phyloP scores from a whole-genome alignment of 2,329 filamentous ascomycete species.

The Alternaria sp. region DNA sequence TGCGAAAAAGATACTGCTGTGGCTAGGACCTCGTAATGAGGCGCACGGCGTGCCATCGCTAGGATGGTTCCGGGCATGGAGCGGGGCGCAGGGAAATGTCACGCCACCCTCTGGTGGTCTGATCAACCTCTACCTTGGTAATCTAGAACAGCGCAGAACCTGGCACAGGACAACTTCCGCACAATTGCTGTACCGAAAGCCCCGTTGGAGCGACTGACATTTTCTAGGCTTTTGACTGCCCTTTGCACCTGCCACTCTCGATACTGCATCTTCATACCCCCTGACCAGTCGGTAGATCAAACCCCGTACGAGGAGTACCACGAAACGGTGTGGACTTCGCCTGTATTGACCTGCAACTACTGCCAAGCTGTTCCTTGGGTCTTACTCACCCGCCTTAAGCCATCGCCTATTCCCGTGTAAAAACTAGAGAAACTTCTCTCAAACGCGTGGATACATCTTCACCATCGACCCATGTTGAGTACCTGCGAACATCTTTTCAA shows the following conservation, averaged over 20 bases:
- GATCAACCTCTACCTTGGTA: slow-evolving; percentile 22
- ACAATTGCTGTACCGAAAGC: slow-evolving; percentile 18
- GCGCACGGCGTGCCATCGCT: slow-evolving; percentile 1
- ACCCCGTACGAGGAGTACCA: slow-evolving; percentile 1
- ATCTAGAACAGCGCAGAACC: slow-evolving; percentile 12
- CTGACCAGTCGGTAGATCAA: slow-evolving; percentile 11
- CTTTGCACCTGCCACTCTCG: slow-evolving; percentile 19
- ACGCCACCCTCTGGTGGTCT: slow-evolving; percentile 45
- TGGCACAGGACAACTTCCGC: slow-evolving; percentile 15
- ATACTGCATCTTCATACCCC: slow-evolving; percentile 11
- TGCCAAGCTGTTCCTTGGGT: slow-evolving; percentile 20
- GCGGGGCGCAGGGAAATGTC: slow-evolving; percentile 30
- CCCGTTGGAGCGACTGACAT: slow-evolving; percentile 18
- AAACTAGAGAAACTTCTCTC: background rate
- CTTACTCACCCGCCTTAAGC: slow-evolving; percentile 30
- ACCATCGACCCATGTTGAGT: slow-evolving; percentile 1
- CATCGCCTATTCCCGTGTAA: slow-evolving; percentile 8
- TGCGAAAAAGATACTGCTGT: background rate
- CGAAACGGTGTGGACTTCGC: slow-evolving; percentile 7
- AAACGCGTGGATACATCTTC: slow-evolving; percentile 4
- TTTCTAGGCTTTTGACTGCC: slow-evolving; percentile 7
- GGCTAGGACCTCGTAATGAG: background rate
- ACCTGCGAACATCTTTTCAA: slow-evolving; percentile 1
- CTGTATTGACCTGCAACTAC: slow-evolving; percentile 18
- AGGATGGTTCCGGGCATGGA: slow-evolving; percentile 13